Evolutionary conservation across 371 early-diverging fungal species (phyloP), one percentile per base, ranked within the genome.

Genomic region (Rhizopus microsporus): DNA sequence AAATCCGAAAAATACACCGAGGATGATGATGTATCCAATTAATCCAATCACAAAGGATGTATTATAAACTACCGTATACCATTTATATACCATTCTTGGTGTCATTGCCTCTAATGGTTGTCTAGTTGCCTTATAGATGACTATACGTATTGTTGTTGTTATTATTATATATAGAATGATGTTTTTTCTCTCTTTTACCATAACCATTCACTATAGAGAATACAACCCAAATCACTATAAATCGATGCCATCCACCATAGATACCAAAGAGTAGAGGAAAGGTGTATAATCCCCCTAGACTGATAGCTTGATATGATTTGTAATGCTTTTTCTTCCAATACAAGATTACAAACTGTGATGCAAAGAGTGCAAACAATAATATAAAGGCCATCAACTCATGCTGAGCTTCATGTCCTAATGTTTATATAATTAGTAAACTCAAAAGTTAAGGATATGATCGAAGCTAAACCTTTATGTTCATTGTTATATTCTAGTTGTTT

Each of bases 301-400:
- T 88, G 33, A 87, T 83, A 8, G 81, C 63, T 63, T 92, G 87
- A 69, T 88, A 94, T n/a, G 91, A 90, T 4, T 71, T 67, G 53
- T 83, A 81, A 60, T 92, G 90, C 48, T 82, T 81, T 62, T 84
- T 84, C 63, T 91, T 92, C 94, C 94, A 94, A 42, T 75, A 75
- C 10, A 90, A 63, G 63, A 94, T 80, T 7, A 85, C 56, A 47
- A 91, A 80, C 67, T 94, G 94, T 49, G 86, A 88, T 17, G 81
- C 77, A 57, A 92, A 75, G 31, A 94, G 69, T 10, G 85, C 70
- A 56, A 76, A 77, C 23, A 94, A 60, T 31, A 94, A 77, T 60
- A 94, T 92, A 56, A 91, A 54, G 7, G 87, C 87, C 94, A 92
- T 94, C 35, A 76, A 62, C 33, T 86, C 84, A 72, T 89, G 92